Conservation (phyloP, 202 grass and related monocot genomes). For the Elaeis oleifera region DNA sequence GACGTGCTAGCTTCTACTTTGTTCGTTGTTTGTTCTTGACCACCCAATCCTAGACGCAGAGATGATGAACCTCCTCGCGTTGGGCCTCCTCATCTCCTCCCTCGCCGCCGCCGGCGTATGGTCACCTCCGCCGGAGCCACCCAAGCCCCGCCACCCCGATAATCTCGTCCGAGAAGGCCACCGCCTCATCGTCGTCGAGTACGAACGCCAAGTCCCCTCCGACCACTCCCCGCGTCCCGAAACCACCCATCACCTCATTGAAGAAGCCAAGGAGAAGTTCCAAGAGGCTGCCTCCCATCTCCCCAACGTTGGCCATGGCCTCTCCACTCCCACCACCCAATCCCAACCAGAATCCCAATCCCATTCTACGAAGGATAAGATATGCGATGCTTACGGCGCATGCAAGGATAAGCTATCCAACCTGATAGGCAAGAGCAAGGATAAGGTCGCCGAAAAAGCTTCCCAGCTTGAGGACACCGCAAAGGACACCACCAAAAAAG, state of each 20-base stretch:
- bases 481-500: conserved; percentile 4
- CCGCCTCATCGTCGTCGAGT: conserved; percentile 70
- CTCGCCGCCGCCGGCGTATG: conserved; percentile 49
- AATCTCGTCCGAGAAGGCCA: conserved; percentile 47
- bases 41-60: neutral
- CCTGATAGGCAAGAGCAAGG: conserved; percentile 9
- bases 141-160: conserved; percentile 1
- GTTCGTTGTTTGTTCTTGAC: too few relatives aligned
- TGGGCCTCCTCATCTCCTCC: conserved; percentile 58
- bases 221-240: neutral
- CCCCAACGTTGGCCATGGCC: conserved; percentile 3
- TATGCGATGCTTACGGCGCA: conserved; percentile 25
- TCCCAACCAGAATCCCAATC: neutral
- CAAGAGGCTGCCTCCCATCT: conserved; percentile 11
- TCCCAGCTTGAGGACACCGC: neutral
- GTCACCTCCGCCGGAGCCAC: conserved; percentile 28
- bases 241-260: neutral
- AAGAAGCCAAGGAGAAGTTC: conserved; percentile 24
- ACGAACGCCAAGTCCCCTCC: conserved; percentile 49
- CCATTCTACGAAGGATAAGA: conserved; percentile 17
- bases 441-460: neutral
- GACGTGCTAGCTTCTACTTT: too few relatives aligned
- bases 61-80: conserved; percentile 71
- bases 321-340: neutral
- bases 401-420: conserved; percentile 26